Evolutionary conservation across 768 basidiomycete genomes (phyloP).

Genomic region (Panus rudis): DNA sequence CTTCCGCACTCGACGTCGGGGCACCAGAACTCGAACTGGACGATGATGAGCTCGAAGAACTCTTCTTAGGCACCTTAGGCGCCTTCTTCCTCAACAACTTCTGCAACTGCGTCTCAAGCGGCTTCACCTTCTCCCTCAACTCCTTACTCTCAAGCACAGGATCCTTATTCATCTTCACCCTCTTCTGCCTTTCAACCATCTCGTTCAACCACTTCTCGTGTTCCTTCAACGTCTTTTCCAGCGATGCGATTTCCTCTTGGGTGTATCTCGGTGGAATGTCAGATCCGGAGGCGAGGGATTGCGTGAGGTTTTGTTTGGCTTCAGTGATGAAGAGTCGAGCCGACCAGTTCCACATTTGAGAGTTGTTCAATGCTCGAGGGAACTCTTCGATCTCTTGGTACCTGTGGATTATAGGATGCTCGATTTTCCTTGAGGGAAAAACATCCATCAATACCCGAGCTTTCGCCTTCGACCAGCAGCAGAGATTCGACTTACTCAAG

Average conservation of each 20-base stretch:
- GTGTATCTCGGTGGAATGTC: slow-evolving; percentile 78
- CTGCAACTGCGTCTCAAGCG: slow-evolving; percentile 68
- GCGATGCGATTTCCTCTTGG: slow-evolving; percentile 69
- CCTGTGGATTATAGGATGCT: slow-evolving; percentile 77
- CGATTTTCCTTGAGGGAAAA: slow-evolving; percentile 48
- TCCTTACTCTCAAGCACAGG: slow-evolving; percentile 83
- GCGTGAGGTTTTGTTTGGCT: slow-evolving; percentile 67
- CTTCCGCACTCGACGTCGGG: slow-evolving; percentile 7
- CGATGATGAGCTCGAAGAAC: slow-evolving; percentile 20
- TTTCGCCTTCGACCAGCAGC: background rate
- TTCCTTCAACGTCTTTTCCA: slow-evolving; percentile 71
- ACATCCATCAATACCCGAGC: background rate
- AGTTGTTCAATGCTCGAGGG: slow-evolving; percentile 73
- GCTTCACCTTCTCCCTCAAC: slow-evolving; percentile 78
- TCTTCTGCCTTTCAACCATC: slow-evolving; percentile 78
- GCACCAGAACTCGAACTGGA: slow-evolving; percentile 16
- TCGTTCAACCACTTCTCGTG: slow-evolving; percentile 81
- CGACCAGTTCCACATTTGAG: slow-evolving; percentile 85
- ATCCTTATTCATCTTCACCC: slow-evolving; percentile 64
- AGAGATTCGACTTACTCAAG: slow-evolving; percentile 67
- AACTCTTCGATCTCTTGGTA: slow-evolving; percentile 87
- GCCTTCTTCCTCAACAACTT: slow-evolving; percentile 62
- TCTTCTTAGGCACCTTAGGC: slow-evolving; percentile 58
- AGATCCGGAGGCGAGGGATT: slow-evolving; percentile 39
- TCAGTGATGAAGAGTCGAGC: slow-evolving; percentile 81